A percentile compares a stretch with the other conserved stretches of the same genome.
These are phyloP conservation scores for Pouteria campechiana DNA, from an alignment of 179 eudicot genomes.

Conservation along the genomic window DNA sequence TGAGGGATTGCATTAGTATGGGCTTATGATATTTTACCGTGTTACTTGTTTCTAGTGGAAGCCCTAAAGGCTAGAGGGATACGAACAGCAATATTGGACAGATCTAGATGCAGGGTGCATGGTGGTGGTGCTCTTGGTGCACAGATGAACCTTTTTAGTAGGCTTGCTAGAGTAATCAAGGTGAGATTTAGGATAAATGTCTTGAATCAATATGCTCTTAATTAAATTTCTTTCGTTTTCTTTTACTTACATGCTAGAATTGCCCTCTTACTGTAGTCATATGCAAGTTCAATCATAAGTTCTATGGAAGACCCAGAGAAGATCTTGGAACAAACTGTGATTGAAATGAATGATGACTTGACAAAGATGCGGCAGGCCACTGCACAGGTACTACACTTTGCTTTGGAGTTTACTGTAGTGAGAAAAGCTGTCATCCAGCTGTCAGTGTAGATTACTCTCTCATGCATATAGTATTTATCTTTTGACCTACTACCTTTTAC, in stretches of 20 bases:
- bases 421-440: too few relatives aligned
- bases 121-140: conserved; percentile 54
- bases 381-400: conserved; percentile 52
- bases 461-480: too few relatives aligned
- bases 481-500: not conserved
- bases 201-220: not conserved
- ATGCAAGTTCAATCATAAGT: conserved; percentile 80
- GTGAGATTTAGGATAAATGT: too few relatives aligned
- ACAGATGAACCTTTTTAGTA: conserved; percentile 77
- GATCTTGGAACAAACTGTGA: conserved; percentile 80
- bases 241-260: conserved; percentile 5
- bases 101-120: conserved; percentile 38
- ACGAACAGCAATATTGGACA: conserved; percentile 25
- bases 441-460: too few relatives aligned
- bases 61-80: conserved; percentile 35
- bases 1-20: too few relatives aligned
- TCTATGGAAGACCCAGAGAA: conserved; percentile 94
- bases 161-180: conserved; percentile 95
- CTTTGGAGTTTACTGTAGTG: too few relatives aligned
- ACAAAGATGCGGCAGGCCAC: conserved; percentile 97
- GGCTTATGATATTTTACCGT: too few relatives aligned
- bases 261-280: conserved; percentile 43
- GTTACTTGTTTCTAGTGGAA: conserved; percentile 39
- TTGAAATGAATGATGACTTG: conserved; percentile 93
- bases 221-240: not conserved